Conservation (phyloP, 1,284 basidiomycete genomes). For the Ustilago loliicola region DNA sequence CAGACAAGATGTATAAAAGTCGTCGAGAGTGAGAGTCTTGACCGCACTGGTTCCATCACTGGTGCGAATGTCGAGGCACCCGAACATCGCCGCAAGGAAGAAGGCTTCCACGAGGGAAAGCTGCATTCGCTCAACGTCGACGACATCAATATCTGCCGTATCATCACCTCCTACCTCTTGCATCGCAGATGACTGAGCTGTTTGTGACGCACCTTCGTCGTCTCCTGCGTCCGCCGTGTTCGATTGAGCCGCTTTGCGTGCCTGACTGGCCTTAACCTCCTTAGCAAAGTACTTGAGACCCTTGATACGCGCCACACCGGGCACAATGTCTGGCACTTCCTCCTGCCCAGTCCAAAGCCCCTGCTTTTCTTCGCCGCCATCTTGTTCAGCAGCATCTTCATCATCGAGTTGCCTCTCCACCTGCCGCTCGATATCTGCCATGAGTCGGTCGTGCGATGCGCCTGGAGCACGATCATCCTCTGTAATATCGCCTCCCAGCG, state of each 20-base stretch:
- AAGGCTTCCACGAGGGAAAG: slow-evolving; percentile 92
- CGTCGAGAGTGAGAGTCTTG: slow-evolving; percentile 27
- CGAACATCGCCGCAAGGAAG: slow-evolving; percentile 86
- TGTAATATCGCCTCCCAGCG: slow-evolving; percentile 70
- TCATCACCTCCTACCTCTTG: slow-evolving; percentile 23
- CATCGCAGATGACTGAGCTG: not conserved
- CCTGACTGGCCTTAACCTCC: slow-evolving; percentile 50
- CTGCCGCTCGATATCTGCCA: slow-evolving; percentile 54
- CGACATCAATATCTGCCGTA: slow-evolving; percentile 70
- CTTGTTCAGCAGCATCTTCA: slow-evolving; percentile 33
- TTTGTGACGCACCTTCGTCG: slow-evolving; percentile 6
- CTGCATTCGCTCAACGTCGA: slow-evolving; percentile 90
- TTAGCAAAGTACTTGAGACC: slow-evolving; percentile 64
- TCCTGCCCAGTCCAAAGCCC: slow-evolving; percentile 59
- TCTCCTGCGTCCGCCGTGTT: slow-evolving; percentile 5
- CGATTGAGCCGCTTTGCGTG: slow-evolving; percentile 33
- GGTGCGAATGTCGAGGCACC: slow-evolving; percentile 80
- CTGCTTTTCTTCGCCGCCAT: slow-evolving; percentile 4
- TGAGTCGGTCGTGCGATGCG: slow-evolving; percentile 50
- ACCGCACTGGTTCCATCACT: slow-evolving; percentile 3
- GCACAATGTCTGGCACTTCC: slow-evolving; percentile 52
- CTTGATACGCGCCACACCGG: slow-evolving; percentile 59
- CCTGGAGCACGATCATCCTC: slow-evolving; percentile 58
- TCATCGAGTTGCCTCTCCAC: slow-evolving; percentile 55
- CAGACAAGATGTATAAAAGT: slow-evolving; percentile 51